Evolutionary conservation across 768 basidiomycete species (phyloP), one percentile per base, ranked within the genome.

Genomic region (Pleurotus pulmonarius): DNA sequence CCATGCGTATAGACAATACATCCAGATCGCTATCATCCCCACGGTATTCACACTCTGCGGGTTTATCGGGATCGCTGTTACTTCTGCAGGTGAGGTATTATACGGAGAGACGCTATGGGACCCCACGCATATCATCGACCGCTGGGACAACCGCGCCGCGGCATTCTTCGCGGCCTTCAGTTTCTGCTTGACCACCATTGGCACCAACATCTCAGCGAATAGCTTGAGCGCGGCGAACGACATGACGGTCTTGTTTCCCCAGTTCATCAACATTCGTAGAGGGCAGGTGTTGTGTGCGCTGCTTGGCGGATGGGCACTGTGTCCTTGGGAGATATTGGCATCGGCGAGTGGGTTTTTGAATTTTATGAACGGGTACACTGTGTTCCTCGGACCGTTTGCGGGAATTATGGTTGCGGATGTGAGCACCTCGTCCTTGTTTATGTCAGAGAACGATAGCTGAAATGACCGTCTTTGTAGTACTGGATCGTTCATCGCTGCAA

Each of bases 341-440:
- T 53, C 49, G 20, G 90, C 87, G 0, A 74, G 82, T 29, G 83
- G 83, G 1, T 92, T 92, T 70, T 65, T 92, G 63, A 73, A 75
- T 12, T 92, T 93, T 70, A 88, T 92, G 85, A 81, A 78, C 20
- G 91, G 90, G 2, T 94, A 93, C 64, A 87, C 91, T 0, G 86
- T 94, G 18, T 92, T 96, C 67, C 75, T 95, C 18, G 90, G 90
- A 0, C 93, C 93, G 1, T 87, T 96, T 60, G 85, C 88, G 29
- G 89, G 87, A 20, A 85, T 94, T 53, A 80, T 81, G 74, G 67
- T 75, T 1, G 71, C 72, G 20, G 79, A 81, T 66, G 79, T 81
- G 49, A 64, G 74, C 66, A 11, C 34, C 29, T 6, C 49, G 24
- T 38, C 8, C 24, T 46, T 16, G 39, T 8, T 20, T 3, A 38